phyloP scores from a whole-genome alignment of 768 basidiomycete species.

The Paxillus involutus region DNA sequence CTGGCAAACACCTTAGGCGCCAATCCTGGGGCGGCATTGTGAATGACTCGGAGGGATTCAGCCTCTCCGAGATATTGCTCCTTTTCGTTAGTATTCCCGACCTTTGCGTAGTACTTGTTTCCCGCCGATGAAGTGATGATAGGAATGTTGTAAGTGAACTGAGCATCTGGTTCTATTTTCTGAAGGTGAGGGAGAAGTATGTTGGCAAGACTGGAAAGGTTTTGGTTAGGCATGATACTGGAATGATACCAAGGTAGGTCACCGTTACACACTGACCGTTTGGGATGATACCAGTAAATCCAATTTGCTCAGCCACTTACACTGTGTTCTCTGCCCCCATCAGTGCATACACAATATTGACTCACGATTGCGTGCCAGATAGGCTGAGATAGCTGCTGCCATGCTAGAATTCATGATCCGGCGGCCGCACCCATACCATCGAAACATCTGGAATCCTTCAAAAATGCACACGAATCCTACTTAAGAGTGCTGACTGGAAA shows the following conservation, averaged over 20 bases:
- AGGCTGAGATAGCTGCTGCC: too few relatives aligned
- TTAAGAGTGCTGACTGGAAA: background rate
- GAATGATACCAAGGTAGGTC: background rate
- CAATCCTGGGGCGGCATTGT: slow-evolving; percentile 64
- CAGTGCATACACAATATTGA: too few relatives aligned
- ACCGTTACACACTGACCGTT: too few relatives aligned
- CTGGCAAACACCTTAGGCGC: slow-evolving; percentile 56
- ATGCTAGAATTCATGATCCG: background rate
- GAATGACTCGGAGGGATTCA: slow-evolving; percentile 64
- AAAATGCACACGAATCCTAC: background rate
- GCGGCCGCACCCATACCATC: background rate
- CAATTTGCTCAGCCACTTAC: too few relatives aligned
- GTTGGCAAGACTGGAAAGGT: slow-evolving; percentile 1
- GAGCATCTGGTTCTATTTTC: slow-evolving; percentile 47
- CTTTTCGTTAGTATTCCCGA: slow-evolving; percentile 47
- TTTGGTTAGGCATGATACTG: background rate
- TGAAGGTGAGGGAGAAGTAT: slow-evolving; percentile 45
- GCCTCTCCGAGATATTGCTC: slow-evolving; percentile 74
- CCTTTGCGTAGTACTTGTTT: slow-evolving; percentile 60
- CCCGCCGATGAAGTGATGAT: slow-evolving; percentile 58
- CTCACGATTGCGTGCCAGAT: too few relatives aligned
- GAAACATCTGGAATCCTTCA: background rate
- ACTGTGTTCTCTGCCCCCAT: too few relatives aligned
- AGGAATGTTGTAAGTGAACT: slow-evolving; percentile 47
- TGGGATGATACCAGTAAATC: too few relatives aligned